A percentile compares a stretch with the other conserved stretches of the same genome.
These are phyloP conservation scores for Aspergillus pseudoglaucus DNA, from an alignment of 2,329 filamentous ascomycete species.

Conservation along the genomic window DNA sequence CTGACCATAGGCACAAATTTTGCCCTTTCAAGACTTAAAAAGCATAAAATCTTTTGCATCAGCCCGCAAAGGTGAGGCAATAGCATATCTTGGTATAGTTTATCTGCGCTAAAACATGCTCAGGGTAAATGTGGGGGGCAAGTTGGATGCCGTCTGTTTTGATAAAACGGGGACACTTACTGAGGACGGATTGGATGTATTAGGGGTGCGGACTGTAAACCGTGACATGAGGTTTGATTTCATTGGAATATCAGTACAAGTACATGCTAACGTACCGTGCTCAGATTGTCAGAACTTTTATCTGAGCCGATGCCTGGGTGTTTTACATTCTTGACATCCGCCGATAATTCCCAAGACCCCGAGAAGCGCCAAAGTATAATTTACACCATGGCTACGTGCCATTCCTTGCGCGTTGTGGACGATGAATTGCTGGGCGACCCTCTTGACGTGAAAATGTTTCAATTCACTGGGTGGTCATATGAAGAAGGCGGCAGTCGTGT, in stretches of 20 bases:
- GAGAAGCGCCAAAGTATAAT: slow-evolving; percentile 63
- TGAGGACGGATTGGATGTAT: slow-evolving; percentile 88
- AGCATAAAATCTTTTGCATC: slow-evolving; percentile 92
- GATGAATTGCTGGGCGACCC: slow-evolving; percentile 88
- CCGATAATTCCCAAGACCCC: slow-evolving; percentile 55
- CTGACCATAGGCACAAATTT: slow-evolving; percentile 96
- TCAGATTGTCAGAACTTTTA: slow-evolving; percentile 68
- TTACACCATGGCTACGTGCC: slow-evolving; percentile 95
- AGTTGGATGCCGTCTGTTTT: slow-evolving; percentile 93
- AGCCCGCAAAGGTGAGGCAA: slow-evolving; percentile 65
- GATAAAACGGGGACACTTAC: slow-evolving; percentile 99
- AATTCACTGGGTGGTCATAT: slow-evolving; percentile 88
- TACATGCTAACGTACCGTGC: slow-evolving; percentile 9
- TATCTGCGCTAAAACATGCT: slow-evolving; percentile 4
- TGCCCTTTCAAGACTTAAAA: slow-evolving; percentile 75
- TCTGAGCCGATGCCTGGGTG: slow-evolving; percentile 50
- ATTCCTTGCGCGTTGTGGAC: slow-evolving; percentile 81
- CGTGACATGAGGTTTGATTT: slow-evolving; percentile 42
- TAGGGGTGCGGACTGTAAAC: slow-evolving; percentile 76
- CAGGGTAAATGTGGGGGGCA: slow-evolving; percentile 90
- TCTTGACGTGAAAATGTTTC: slow-evolving; percentile 96
- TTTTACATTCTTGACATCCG: slow-evolving; percentile 48
- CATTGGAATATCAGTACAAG: neutral
- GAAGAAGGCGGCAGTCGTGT: slow-evolving; percentile 72
- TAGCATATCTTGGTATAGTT: neutral